These are phyloP conservation scores for Saprolegnia diclina DNA, from an alignment of 352 stramenopile species.

Conservation along the genomic window DNA sequence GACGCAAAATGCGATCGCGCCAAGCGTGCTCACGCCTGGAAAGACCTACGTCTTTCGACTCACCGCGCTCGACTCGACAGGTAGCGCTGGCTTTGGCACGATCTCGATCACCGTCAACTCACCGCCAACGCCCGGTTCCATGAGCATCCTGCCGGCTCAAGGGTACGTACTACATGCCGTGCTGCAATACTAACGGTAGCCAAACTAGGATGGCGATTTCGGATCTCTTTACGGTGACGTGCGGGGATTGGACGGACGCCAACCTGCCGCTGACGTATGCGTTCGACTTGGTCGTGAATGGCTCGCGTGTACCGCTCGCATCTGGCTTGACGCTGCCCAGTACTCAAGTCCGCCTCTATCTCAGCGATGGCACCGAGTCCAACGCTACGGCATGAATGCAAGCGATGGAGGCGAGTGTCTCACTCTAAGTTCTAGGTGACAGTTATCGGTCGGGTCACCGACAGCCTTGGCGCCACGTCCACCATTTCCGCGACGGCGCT, in stretches of 20 bases:
- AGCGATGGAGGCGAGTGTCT: neutral
- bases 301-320: conserved; percentile 30
- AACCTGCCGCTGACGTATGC: conserved; percentile 59
- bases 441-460: conserved; percentile 12
- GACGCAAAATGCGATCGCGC: conserved; percentile 44
- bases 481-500: neutral
- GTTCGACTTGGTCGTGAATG: conserved; percentile 46
- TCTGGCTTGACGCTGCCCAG: conserved; percentile 7
- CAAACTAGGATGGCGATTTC: conserved; percentile 43
- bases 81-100: conserved; percentile 47
- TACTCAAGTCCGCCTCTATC: conserved; percentile 11
- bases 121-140: conserved; percentile 47
- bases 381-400: conserved; percentile 4
- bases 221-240: conserved; percentile 48
- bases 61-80: conserved; percentile 45
- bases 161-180: neutral
- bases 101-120: conserved; percentile 52
- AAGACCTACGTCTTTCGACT: conserved; percentile 63
- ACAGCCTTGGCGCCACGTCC: conserved; percentile 1
- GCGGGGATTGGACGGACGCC: conserved; percentile 54
- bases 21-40: conserved; percentile 52
- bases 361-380: conserved; percentile 2
- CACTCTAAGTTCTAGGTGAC: neutral
- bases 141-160: conserved; percentile 36
- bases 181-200: neutral